Evolutionary conservation across 495 filamentous ascomycete genomes (phyloP).

Genomic region (Neurospora sp.): DNA sequence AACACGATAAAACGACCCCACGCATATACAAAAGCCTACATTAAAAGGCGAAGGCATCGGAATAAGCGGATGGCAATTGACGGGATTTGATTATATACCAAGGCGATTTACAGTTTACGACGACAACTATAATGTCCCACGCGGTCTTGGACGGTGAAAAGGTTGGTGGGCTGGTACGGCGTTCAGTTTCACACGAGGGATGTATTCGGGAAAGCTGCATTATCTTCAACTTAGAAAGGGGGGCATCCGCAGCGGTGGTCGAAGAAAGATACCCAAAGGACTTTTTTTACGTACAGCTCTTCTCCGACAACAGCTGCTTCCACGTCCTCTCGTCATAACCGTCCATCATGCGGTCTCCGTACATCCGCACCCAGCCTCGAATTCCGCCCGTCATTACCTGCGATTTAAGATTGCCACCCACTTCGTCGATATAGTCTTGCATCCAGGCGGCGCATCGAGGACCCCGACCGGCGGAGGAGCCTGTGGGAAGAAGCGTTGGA

Average conservation of each 20-base stretch:
- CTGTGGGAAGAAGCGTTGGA: slow-evolving; percentile 10
- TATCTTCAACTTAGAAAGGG: not conserved
- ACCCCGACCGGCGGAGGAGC: slow-evolving; percentile 32
- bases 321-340: slow-evolving; percentile 37
- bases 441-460: slow-evolving; percentile 40
- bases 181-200: not conserved
- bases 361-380: slow-evolving; percentile 39
- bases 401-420: slow-evolving; percentile 27
- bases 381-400: slow-evolving; percentile 38
- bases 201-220: not conserved
- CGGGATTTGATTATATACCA: not conserved
- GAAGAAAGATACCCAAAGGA: slow-evolving; percentile 7
- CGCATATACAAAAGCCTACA: not conserved
- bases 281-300: slow-evolving; percentile 12
- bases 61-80: not conserved
- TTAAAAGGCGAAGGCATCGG: not conserved
- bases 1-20: not conserved
- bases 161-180: slow-evolving; percentile 1
- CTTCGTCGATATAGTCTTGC: slow-evolving; percentile 30
- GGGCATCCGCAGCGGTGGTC: not conserved
- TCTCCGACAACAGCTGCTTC: slow-evolving; percentile 18
- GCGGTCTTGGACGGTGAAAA: not conserved
- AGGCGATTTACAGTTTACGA: not conserved
- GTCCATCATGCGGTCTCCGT: slow-evolving; percentile 34
- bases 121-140: not conserved